Percentiles rank a stretch among this genome's conserved stretches.
Conservation (phyloP, 2,329 filamentous ascomycete species). For the Diaporthe amygdali region DNA sequence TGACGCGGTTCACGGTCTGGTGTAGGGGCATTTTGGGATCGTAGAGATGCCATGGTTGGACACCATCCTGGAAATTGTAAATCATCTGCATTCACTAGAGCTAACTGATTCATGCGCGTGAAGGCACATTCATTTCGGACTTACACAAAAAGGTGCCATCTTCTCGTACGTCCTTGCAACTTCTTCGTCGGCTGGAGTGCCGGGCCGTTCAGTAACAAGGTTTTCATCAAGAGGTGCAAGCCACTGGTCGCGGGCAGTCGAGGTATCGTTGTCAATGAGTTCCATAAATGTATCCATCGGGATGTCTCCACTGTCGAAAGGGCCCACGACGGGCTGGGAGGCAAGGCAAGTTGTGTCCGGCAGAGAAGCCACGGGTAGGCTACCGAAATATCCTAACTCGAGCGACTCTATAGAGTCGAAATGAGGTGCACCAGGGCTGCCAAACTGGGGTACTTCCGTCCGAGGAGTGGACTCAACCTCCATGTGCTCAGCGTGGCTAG, state of each 20-base stretch:
- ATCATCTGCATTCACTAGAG: too few species aligned
- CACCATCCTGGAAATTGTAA: not conserved
- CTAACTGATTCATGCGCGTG: too few species aligned
- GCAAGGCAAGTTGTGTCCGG: not conserved
- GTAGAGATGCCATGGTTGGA: not conserved
- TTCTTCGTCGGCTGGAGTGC: not conserved
- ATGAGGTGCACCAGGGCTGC: not conserved
- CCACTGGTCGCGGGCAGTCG: not conserved
- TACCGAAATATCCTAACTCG: not conserved
- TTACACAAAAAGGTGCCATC: not conserved
- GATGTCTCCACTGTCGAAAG: not conserved
- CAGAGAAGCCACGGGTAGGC: not conserved
- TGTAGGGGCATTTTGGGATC: not conserved
- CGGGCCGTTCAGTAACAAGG: not conserved
- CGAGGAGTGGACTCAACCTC: too few species aligned
- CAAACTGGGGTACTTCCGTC: not conserved
- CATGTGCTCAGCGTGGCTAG: not conserved
- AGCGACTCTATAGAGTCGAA: not conserved
- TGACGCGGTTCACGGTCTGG: not conserved
- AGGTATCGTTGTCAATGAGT: not conserved
- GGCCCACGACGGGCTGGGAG: not conserved
- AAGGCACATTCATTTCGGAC: too few species aligned
- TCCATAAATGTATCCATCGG: not conserved
- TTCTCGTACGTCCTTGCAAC: not conserved
- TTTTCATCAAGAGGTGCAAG: not conserved